Base-by-base conservation (phyloP, 495 filamentous ascomycete species). In the Penicillium coffeae region DNA sequence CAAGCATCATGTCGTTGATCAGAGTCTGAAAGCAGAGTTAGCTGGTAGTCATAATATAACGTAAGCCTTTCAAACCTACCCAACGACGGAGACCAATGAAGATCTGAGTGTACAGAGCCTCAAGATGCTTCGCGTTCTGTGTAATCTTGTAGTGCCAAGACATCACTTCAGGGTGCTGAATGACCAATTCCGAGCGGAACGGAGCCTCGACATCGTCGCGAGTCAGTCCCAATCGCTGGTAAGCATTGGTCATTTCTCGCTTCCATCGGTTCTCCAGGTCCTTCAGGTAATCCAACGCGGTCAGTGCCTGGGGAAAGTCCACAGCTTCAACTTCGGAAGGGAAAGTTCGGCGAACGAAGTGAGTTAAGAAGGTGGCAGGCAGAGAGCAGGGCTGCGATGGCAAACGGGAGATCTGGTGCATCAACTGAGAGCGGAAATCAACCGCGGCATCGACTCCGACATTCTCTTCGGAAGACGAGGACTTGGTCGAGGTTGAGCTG, bases 261-360 rank as follows among this genome's bases (percentile, higher is more conserved):
- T 79, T 76, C 44, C 84, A 75, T 47, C 86, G 71, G n/a, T 54
- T 72, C 49, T 89, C 83, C 18, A 89, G 65, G 47, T 87, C 83
- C 48, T 77, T 81, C 37, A 88, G 70, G 59, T 89, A 89, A 62
- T 89, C 86, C 48, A 89, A 63, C 15, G 79, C 84, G 7, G 83
- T 83, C 46, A 89, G 66, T 14, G 85, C 81, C 61, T 89, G 85
- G 14, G 83, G 78, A 54, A 89, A 89, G 63, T 87, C 85, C 50
- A 88, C 83, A 16, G 71, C 54, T 38, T 74, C 67, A 3, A 88
- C 55, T 20, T 80, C 71, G 3, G 64, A 45, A 15, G 78, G 70
- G 63, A 88, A 89, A 59, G 75, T 81, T 48, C 77, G 74, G 44
- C 78, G 74, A 35, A 88, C 68, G 62, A 88, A 89, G 1, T 73